Percentiles rank a stretch among this genome's conserved stretches.
These are phyloP conservation scores for Eimeria maxima DNA, from an alignment of 169 alveolate species.

Conservation along the genomic window DNA sequence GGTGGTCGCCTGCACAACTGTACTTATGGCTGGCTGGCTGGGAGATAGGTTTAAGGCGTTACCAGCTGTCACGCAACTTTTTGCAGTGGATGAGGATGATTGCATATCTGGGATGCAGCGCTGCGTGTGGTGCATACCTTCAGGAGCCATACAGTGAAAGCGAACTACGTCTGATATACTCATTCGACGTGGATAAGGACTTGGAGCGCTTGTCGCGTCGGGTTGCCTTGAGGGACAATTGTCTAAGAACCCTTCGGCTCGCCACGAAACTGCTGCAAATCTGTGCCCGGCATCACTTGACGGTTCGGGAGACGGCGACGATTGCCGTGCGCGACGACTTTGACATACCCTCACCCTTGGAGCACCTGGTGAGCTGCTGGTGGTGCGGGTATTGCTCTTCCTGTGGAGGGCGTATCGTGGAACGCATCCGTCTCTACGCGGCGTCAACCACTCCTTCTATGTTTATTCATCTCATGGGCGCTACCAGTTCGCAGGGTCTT, in stretches of 20 bases:
- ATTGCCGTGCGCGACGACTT: constrained; percentile 91
- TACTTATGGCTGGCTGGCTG: neutral
- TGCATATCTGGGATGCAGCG: neutral
- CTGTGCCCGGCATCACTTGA: constrained; percentile 93
- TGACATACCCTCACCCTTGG: constrained; percentile 94
- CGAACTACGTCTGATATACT: constrained; percentile 90
- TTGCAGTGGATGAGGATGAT: neutral
- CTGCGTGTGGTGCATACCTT: neutral
- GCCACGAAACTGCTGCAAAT: constrained; percentile 92
- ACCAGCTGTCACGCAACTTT: neutral
- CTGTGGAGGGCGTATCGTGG: neutral
- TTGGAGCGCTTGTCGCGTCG: constrained; percentile 92
- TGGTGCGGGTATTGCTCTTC: neutral
- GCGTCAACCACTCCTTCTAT: neutral
- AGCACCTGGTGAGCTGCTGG: constrained; percentile 82
- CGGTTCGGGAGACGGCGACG: constrained; percentile 92
- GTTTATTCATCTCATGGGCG: neutral
- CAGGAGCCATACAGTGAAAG: constrained; percentile 92
- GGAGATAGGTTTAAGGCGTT: neutral
- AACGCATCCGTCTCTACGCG: neutral
- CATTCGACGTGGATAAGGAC: constrained; percentile 94
- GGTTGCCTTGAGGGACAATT: constrained; percentile 90
- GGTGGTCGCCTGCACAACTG: neutral
- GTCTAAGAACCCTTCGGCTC: constrained; percentile 95
- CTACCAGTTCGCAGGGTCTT: neutral